These are phyloP conservation scores for Moesziomyces globuligerus DNA, from an alignment of 1,284 basidiomycete species.

Conservation along the genomic window DNA sequence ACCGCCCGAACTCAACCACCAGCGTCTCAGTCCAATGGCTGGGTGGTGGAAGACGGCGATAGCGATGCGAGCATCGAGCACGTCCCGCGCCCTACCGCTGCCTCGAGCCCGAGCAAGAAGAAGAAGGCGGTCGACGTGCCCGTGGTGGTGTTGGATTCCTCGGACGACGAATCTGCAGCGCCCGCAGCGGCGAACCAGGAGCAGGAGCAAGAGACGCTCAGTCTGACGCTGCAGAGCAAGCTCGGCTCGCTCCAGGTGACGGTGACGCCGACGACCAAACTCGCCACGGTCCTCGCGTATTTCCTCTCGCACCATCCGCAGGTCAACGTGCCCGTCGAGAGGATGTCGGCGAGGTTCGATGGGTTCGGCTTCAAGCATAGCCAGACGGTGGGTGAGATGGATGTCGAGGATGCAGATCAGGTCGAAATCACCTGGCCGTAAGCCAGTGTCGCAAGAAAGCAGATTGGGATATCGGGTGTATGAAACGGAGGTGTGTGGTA, in stretches of 20 bases:
- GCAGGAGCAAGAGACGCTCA: slow-evolving; percentile 14
- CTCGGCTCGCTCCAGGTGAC: slow-evolving; percentile 24
- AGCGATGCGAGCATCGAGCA: slow-evolving; percentile 31
- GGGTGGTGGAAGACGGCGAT: slow-evolving; percentile 8
- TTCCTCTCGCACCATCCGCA: slow-evolving; percentile 26
- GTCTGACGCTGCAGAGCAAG: slow-evolving; percentile 40
- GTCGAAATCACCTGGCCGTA: slow-evolving; percentile 28
- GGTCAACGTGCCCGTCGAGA: background rate
- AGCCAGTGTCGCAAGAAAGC: too few species aligned
- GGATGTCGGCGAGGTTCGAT: slow-evolving; percentile 30
- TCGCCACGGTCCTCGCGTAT: slow-evolving; percentile 37
- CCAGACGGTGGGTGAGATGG: slow-evolving; percentile 35
- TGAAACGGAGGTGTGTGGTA: background rate
- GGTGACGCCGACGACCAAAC: slow-evolving; percentile 44
- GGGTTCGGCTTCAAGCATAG: slow-evolving; percentile 18
- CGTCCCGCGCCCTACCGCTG: slow-evolving; percentile 3
- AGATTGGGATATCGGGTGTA: too few species aligned
- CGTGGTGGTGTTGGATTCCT: slow-evolving; percentile 16
- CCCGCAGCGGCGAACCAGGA: slow-evolving; percentile 1
- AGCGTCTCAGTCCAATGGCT: too few species aligned
- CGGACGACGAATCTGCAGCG: slow-evolving; percentile 15
- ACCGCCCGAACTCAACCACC: too few species aligned
- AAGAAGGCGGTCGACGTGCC: slow-evolving; percentile 1
- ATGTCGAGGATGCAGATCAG: slow-evolving; percentile 45
- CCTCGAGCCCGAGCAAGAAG: background rate